phyloP scores from a whole-genome alignment of 2,329 filamentous ascomycete species.

The Parastagonospora nodorum region DNA sequence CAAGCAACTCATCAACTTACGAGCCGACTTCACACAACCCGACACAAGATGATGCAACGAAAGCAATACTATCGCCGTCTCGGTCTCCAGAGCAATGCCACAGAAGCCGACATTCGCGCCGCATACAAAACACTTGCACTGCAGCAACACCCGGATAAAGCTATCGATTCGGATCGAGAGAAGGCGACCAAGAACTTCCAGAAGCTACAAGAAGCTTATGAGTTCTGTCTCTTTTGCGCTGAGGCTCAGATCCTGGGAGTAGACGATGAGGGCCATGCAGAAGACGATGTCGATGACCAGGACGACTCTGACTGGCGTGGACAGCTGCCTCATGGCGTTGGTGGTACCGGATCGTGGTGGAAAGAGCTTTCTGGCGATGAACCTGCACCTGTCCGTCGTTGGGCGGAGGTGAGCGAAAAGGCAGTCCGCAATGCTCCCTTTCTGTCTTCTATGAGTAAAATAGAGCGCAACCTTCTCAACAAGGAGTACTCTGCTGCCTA shows the following conservation, averaged over 20 bases:
- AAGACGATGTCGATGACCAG: background rate
- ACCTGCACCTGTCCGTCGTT: background rate
- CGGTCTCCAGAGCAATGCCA: background rate
- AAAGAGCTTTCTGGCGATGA: background rate
- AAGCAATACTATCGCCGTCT: background rate
- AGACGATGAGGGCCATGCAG: background rate
- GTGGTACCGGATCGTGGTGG: slow-evolving; percentile 3
- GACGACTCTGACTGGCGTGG: slow-evolving; percentile 1
- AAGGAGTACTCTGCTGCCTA: background rate
- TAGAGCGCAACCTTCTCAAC: background rate
- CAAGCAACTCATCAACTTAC: too few relatives aligned
- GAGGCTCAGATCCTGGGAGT: background rate
- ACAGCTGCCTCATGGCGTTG: slow-evolving; percentile 1
- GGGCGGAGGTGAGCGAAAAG: slow-evolving; percentile 2
- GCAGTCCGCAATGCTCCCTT: background rate
- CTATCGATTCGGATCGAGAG: background rate
- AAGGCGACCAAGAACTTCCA: slow-evolving; percentile 1
- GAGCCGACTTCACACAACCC: too few relatives aligned
- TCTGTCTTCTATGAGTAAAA: background rate
- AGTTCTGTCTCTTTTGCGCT: slow-evolving; percentile 1
- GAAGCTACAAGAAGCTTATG: slow-evolving; percentile 5
- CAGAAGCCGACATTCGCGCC: slow-evolving; percentile 1
- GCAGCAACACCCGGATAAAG: slow-evolving; percentile 5
- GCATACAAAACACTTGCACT: slow-evolving; percentile 6
- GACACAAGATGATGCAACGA: background rate